Evolutionary conservation across 2,329 filamentous ascomycete species (phyloP), one percentile per base, ranked within the genome.

Genomic region (Pestalotiopsis sp.): DNA sequence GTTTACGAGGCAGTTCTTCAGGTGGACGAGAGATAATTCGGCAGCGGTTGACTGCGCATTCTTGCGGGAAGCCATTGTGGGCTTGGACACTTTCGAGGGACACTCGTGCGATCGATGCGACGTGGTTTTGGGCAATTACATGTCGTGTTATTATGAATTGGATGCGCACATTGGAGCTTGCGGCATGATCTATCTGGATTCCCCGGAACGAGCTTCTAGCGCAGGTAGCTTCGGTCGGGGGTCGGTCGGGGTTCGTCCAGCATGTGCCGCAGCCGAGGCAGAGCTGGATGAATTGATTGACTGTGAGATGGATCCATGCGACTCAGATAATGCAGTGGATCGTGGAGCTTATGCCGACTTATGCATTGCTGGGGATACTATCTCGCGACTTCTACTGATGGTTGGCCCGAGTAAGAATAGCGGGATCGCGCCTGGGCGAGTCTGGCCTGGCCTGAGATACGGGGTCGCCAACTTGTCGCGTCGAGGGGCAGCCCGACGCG

Each of bases 1-100:
- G 82, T 98, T 98, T 79, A 97, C 93, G 66, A 99, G 87, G 82
- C 96, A 99, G 80, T 92, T 98, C 85, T 97, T 97, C 69, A 98
- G 87, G 74, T 95, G 93, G 62, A 94, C 89, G 70, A 98, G 87
- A 67, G 92, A 92, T 73, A 98, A 87, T 83, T 97, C 95, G 69
- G 94, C 94, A 71, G 92, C 87, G 41, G 91, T 91, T 58, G 92
- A 87, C 75, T 86, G 87, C 78, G 84, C 83, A 77, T 86, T 88
- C 78, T 84, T 86, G 76, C 83, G 80, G n/a, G 59, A 39, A n/a
- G 59, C 59, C 59, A 62, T 62, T 11, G 17, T 39, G 41, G 36
- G 65, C 56, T 39, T 45, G 12, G 14, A 61, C 6, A 38, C 58
- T 52, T 52, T n/a, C 45, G 45, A 9, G 20, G 45, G 45, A 52